phyloP scores from a whole-genome alignment of 345 rosid species.

The Dipteronia dyeriana region DNA sequence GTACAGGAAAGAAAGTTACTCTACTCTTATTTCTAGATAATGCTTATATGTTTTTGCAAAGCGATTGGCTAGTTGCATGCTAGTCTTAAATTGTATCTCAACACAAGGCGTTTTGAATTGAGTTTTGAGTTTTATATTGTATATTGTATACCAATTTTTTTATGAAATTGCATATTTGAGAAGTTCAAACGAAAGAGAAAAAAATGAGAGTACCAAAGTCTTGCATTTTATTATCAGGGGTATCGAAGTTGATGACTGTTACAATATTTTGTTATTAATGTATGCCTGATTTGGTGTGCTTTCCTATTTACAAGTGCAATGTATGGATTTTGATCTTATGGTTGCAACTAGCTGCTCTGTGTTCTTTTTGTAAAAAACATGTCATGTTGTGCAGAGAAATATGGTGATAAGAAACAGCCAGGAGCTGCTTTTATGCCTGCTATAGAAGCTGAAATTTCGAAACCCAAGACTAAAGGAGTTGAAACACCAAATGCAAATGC shows the following conservation, averaged over 20 bases:
- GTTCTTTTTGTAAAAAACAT: conserved; percentile 12
- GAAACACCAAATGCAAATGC: background rate
- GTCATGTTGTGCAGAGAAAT: conserved; percentile 10
- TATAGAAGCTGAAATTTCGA: background rate
- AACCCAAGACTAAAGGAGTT: background rate
- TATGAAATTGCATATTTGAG: background rate
- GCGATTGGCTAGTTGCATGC: background rate
- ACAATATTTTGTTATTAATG: background rate
- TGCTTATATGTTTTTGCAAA: background rate
- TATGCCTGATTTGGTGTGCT: background rate
- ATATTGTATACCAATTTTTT: background rate
- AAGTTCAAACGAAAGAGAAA: background rate
- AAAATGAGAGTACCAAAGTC: background rate
- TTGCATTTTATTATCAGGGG: background rate
- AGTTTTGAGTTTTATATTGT: background rate
- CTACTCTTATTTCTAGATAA: background rate
- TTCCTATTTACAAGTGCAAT: background rate
- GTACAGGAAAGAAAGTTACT: conserved; percentile 18
- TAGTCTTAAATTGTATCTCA: too few relatives aligned
- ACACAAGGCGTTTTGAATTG: too few relatives aligned
- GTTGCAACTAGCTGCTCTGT: conserved; percentile 1
- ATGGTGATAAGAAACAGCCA: conserved; percentile 1
- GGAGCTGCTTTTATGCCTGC: conserved; percentile 6
- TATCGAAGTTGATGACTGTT: background rate
- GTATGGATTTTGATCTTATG: background rate